These are phyloP conservation scores for Turnera subulata DNA, from an alignment of 345 rosid genomes.

Conservation along the genomic window DNA sequence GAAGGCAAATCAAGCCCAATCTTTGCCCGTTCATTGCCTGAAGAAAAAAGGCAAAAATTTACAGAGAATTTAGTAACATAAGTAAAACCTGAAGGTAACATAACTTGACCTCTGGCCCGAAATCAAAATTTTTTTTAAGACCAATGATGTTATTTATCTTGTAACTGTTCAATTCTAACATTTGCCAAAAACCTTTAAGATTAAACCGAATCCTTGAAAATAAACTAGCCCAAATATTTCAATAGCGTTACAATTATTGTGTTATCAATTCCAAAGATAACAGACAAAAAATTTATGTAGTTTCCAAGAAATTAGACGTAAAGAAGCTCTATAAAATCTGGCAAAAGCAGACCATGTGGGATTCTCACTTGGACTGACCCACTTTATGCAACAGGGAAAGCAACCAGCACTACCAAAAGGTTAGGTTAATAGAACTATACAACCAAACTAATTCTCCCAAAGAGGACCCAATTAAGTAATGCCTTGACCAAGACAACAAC, in stretches of 20 bases:
- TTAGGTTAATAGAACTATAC: too few species aligned
- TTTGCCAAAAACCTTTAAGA: not conserved
- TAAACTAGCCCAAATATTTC: too few species aligned
- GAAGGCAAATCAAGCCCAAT: constrained; percentile 38
- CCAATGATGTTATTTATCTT: not conserved
- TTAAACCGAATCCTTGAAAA: too few species aligned
- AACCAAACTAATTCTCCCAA: too few species aligned
- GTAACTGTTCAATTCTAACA: not conserved
- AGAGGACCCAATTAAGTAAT: not conserved
- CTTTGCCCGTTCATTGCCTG: constrained; percentile 36
- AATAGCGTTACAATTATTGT: too few species aligned
- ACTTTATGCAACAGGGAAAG: not conserved
- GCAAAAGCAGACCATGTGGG: not conserved
- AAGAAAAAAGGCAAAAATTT: constrained; percentile 5
- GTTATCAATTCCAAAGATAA: too few species aligned
- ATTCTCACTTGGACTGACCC: not conserved
- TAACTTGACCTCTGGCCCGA: too few species aligned
- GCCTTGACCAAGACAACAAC: not conserved
- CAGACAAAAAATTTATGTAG: too few species aligned
- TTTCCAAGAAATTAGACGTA: too few species aligned
- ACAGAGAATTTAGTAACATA: not conserved
- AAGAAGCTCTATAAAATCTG: too few species aligned
- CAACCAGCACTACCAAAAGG: not conserved
- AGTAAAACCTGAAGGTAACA: not conserved
- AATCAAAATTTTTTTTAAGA: not conserved